Conservation (phyloP, 768 basidiomycete species). For the Pulveroboletus ravenelii region DNA sequence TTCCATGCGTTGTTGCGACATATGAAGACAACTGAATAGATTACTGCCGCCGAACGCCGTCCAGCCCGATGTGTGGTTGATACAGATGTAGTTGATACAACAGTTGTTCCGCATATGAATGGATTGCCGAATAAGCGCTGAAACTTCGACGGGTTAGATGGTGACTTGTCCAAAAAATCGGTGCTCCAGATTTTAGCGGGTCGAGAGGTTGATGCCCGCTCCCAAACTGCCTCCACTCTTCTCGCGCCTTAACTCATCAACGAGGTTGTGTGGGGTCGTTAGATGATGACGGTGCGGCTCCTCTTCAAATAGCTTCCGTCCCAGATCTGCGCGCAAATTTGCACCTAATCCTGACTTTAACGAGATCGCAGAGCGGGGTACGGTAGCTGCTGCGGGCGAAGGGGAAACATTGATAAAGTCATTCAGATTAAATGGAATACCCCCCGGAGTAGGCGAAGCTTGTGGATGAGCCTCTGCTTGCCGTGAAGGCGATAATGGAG, state of each 20-base stretch:
- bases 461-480: conserved; percentile 27
- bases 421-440: conserved; percentile 54
- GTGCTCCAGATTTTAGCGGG: conserved; percentile 14
- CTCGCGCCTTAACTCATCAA: conserved; percentile 26
- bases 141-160: conserved; percentile 16
- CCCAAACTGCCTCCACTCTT: conserved; percentile 24
- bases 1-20: conserved; percentile 24
- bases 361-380: conserved; percentile 29
- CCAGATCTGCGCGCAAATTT: conserved; percentile 58
- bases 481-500: conserved; percentile 23
- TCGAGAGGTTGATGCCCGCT: conserved; percentile 30
- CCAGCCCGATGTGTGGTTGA: conserved; percentile 28
- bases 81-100: conserved; percentile 35
- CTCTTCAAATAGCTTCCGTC: conserved; percentile 66
- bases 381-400: conserved; percentile 43
- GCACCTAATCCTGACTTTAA: conserved; percentile 37
- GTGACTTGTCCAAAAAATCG: conserved; percentile 3
- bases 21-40: conserved; percentile 31
- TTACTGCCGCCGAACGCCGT: conserved; percentile 20
- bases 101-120: conserved; percentile 26
- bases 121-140: conserved; percentile 17
- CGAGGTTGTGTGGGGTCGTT: conserved; percentile 9
- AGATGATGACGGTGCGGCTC: conserved; percentile 49
- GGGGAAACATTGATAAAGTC: conserved; percentile 75
- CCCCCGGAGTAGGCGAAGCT: conserved; percentile 34